Conservation (phyloP, 164 flowering plant genomes). For the Vitis rupestris region DNA sequence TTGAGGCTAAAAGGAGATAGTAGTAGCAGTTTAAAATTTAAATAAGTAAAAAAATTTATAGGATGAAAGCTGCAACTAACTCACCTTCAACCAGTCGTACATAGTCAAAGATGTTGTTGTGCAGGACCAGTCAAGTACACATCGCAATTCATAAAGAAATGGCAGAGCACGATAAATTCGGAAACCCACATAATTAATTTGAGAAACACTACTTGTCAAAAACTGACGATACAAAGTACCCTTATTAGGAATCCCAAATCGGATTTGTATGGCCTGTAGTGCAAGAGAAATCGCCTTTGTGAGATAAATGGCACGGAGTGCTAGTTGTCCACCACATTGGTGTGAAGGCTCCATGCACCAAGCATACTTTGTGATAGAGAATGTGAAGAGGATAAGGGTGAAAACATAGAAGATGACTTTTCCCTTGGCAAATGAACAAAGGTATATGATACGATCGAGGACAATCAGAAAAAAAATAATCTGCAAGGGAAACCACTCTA, state of each 20-base stretch:
- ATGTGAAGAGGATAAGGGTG: conserved; percentile 67
- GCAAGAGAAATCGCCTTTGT: conserved; percentile 73
- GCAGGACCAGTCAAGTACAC: conserved; percentile 95
- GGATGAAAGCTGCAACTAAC: not conserved
- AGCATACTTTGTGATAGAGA: conserved; percentile 66
- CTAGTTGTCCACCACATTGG: conserved; percentile 50
- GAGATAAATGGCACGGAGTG: conserved; percentile 78
- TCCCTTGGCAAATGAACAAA: conserved; percentile 74
- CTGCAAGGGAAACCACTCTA: conserved; percentile 41
- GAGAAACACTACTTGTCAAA: conserved; percentile 64
- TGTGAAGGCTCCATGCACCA: conserved; percentile 65
- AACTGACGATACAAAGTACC: conserved; percentile 87
- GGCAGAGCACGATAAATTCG: conserved; percentile 84
- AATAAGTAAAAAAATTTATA: not conserved
- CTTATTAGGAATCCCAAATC: conserved; percentile 77
- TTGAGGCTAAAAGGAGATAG: not conserved
- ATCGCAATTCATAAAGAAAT: conserved; percentile 79
- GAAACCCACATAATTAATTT: conserved; percentile 65
- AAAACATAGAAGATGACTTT: conserved; percentile 71
- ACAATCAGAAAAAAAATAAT: conserved; percentile 77
- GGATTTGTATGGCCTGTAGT: conserved; percentile 77
- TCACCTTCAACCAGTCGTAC: conserved; percentile 93
- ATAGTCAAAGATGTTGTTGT: conserved; percentile 84
- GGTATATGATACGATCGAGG: conserved; percentile 81
- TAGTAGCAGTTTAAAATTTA: conserved; percentile 1